phyloP scores from a whole-genome alignment of 2,329 filamentous ascomycete genomes.

The Trichoderma koningiopsis region DNA sequence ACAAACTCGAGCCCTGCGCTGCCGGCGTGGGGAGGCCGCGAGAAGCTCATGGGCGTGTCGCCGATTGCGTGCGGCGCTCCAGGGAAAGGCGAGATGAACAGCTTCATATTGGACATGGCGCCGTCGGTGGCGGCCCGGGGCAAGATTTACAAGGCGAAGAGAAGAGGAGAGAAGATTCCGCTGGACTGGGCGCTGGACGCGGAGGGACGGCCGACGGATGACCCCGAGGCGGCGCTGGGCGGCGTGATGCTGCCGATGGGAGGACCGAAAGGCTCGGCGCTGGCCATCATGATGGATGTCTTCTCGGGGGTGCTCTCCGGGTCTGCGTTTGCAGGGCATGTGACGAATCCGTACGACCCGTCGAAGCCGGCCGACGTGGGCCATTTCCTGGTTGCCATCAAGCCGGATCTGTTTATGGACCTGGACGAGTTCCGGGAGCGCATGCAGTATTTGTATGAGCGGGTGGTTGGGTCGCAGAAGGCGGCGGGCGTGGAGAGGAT shows the following conservation, averaged over 20 bases:
- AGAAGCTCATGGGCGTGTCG: slow-evolving; percentile 71
- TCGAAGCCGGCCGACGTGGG: slow-evolving; percentile 70
- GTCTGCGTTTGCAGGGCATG: slow-evolving; percentile 75
- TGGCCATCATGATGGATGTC: slow-evolving; percentile 87
- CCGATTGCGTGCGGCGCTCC: slow-evolving; percentile 78
- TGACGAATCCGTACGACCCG: slow-evolving; percentile 75
- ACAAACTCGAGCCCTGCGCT: slow-evolving; percentile 73
- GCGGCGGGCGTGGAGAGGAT: slow-evolving; percentile 59
- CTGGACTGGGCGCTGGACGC: slow-evolving; percentile 73
- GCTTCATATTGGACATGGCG: slow-evolving; percentile 76
- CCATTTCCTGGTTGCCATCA: slow-evolving; percentile 72
- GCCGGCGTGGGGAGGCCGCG: slow-evolving; percentile 68
- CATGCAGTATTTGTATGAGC: slow-evolving; percentile 58
- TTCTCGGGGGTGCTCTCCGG: slow-evolving; percentile 80
- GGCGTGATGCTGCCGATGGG: slow-evolving; percentile 88
- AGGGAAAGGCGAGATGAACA: slow-evolving; percentile 51
- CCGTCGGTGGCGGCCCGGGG: slow-evolving; percentile 70
- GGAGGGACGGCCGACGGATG: slow-evolving; percentile 69
- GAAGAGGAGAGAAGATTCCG: slow-evolving; percentile 70
- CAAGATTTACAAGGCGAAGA: slow-evolving; percentile 70
- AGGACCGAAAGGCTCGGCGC: slow-evolving; percentile 76
- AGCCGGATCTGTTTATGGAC: slow-evolving; percentile 73
- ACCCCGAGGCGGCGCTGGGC: slow-evolving; percentile 69
- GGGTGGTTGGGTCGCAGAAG: slow-evolving; percentile 56
- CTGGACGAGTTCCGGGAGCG: slow-evolving; percentile 68